Conservation (phyloP, 228 moss, liverwort and hornwort genomes). For the Sphagnum fallax region DNA sequence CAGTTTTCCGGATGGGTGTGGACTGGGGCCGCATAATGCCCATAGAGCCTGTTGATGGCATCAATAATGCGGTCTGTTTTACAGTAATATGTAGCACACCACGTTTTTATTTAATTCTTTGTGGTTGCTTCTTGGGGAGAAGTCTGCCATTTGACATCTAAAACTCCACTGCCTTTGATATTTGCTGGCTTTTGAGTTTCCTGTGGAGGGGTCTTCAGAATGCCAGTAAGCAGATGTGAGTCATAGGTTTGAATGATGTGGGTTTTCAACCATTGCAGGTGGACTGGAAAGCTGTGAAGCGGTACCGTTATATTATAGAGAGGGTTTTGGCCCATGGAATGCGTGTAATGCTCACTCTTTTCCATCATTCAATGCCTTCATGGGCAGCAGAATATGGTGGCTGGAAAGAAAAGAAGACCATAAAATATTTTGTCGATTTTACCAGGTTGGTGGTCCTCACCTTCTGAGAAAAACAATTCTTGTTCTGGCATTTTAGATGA, state of each 20-base stretch:
- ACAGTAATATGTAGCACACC: neutral
- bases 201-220: too few relatives aligned
- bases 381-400: constrained; percentile 91
- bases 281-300: constrained; percentile 78
- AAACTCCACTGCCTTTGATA: too few relatives aligned
- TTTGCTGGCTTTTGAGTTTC: too few relatives aligned
- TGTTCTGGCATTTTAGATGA: too few relatives aligned
- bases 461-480: too few relatives aligned
- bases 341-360: constrained; percentile 94
- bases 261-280: constrained; percentile 26
- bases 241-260: too few relatives aligned
- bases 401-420: constrained; percentile 77
- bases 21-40: constrained; percentile 98
- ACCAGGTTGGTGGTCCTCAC: constrained; percentile 44
- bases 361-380: constrained; percentile 88
- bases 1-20: constrained; percentile 93
- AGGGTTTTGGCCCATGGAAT: constrained; percentile 72
- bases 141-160: too few relatives aligned
- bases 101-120: neutral
- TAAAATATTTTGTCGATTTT: constrained; percentile 84
- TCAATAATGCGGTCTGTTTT: constrained; percentile 53
- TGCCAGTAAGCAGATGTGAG: too few relatives aligned
- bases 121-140: neutral
- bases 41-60: constrained; percentile 73
- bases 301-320: constrained; percentile 76